Base-by-base conservation (phyloP, 768 basidiomycete genomes). In the Cystobasidium onofrii region DNA sequence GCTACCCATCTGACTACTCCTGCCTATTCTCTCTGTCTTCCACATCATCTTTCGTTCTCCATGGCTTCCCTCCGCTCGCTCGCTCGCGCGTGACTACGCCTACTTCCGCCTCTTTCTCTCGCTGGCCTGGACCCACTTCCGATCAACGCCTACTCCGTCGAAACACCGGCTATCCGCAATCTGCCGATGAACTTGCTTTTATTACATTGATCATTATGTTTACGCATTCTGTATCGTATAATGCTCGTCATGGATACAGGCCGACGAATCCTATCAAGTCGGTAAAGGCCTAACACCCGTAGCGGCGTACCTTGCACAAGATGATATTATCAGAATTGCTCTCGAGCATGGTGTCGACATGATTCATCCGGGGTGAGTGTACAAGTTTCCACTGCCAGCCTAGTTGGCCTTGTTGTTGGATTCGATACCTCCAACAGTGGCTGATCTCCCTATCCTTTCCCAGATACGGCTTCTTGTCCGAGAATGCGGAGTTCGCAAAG, bases 341-440 rank as follows among this genome's bases (percentile, higher is more conserved):
- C 85, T 98, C 54, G 94, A 98, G 82, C 93, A 98, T 82, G 94
- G 92, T 29, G 96, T 99, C 29, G 95, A 97, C 81, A 98, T 99
- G 96, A 98, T 99, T 80, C 96, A 98, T 82, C 96, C 78, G 1
- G 79, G 74, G 74, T 76, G 25, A 18, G 73, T 41, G 18, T 43
- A 43, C 18, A 43, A n/a, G n/a, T 43, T 18, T 7, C 41, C 41
- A 43, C 18, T 9, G 9, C 9, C 41, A 43, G 41, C 41, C 41
- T 43, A 43, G 7, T 43, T 43, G 41, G 12, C 46, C 46, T 50
- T 50, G 46, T 50, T n/a, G 12, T 3, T 50, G n/a, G n/a, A n/a
- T n/a, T n/a, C n/a, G n/a, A n/a, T n/a, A n/a, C n/a, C n/a, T n/a
- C n/a, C n/a, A n/a, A n/a, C n/a, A n/a, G n/a, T n/a, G n/a, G n/a